Conservation (phyloP, 208 protist genomes). For the Tritrichomonas musculus region DNA sequence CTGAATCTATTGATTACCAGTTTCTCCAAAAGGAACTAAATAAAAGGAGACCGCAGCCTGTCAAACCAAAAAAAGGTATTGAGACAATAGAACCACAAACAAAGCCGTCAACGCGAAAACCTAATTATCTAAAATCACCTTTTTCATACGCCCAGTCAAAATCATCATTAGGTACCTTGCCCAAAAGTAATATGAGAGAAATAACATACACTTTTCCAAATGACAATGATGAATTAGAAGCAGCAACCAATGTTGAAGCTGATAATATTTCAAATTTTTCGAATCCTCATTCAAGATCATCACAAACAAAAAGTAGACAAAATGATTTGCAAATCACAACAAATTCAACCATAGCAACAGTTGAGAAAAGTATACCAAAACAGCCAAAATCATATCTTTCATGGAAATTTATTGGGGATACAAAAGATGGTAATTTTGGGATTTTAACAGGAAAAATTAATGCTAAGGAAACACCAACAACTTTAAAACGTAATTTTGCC, state of each 20-base stretch:
- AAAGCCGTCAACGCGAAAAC: background rate
- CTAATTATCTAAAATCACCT: background rate
- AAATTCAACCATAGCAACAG: background rate
- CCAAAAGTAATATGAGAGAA: background rate
- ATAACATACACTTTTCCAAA: background rate
- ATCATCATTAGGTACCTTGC: no score
- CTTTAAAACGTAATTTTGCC: background rate
- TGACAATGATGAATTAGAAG: background rate
- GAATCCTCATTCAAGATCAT: no score
- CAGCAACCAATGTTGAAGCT: background rate
- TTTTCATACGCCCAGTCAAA: no score
- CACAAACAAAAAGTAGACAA: background rate
- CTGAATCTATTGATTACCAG: constrained; percentile 8
- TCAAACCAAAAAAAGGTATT: background rate
- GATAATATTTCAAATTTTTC: background rate
- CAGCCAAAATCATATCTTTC: background rate
- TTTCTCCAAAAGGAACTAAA: background rate
- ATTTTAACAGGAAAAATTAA: background rate
- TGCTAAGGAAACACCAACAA: background rate
- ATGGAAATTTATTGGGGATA: background rate
- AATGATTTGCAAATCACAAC: background rate
- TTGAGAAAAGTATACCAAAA: background rate
- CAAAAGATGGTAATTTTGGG: background rate
- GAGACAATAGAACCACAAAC: constrained; percentile 15
- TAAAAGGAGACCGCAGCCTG: background rate